Conservation (phyloP, 805 yeast species). For the Kazachstania taianensis region DNA sequence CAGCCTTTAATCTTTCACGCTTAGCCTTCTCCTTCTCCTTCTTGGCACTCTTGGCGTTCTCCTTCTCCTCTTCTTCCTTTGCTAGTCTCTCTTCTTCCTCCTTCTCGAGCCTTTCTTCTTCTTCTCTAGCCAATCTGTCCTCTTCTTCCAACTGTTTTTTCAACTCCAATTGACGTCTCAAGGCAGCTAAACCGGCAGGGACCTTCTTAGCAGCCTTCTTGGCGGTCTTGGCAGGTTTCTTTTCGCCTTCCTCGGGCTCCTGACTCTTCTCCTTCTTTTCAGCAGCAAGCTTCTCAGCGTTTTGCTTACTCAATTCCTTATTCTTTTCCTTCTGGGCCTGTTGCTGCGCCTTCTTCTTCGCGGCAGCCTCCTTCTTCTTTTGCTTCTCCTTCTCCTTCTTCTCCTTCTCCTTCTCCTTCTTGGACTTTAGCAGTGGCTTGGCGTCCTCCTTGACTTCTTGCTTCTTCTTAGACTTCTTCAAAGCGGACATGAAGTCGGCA, state of each 20-base stretch:
- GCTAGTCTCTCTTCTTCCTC: constrained; percentile 43
- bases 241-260: constrained; percentile 23
- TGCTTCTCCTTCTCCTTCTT: constrained; percentile 89
- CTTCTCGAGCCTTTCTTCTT: constrained; percentile 44
- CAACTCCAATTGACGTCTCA: constrained; percentile 80
- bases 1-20: constrained; percentile 88
- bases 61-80: constrained; percentile 36
- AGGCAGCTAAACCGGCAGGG: constrained; percentile 86
- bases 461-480: constrained; percentile 71
- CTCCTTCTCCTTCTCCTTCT: constrained; percentile 91
- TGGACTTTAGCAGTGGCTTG: constrained; percentile 71
- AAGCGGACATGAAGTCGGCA: constrained; percentile 72
- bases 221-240: constrained; percentile 18
- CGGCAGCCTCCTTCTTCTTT: constrained; percentile 82
- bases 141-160: constrained; percentile 84
- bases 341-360: constrained; percentile 67
- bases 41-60: constrained; percentile 54
- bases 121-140: constrained; percentile 61
- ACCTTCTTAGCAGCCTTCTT: constrained; percentile 63
- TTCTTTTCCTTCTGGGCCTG: constrained; percentile 51
- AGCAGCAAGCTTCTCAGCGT: constrained; percentile 27
- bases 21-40: constrained; percentile 81
- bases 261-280: constrained; percentile 18
- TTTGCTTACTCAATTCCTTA: constrained; percentile 37
- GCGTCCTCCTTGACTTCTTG: constrained; percentile 48